Conservation (phyloP, 129 eudicot species). For the Flaveria bidentis region DNA sequence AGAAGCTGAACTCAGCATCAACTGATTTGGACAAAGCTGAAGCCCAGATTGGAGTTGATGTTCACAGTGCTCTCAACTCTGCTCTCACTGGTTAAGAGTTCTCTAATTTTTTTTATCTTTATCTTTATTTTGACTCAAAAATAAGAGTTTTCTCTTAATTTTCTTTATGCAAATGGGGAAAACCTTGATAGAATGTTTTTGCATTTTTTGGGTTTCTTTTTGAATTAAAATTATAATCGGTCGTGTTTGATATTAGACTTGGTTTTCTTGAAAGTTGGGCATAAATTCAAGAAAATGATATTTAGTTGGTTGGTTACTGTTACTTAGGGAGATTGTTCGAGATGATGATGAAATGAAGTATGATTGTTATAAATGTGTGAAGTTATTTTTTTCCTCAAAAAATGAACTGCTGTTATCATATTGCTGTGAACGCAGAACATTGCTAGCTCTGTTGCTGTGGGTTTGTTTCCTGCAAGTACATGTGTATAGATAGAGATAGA, state of each 20-base stretch:
- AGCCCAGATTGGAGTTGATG: constrained; percentile 84
- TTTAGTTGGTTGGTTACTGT: not conserved
- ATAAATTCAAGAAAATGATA: constrained; percentile 10
- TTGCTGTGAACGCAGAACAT: too few species aligned
- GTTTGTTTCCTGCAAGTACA: too few species aligned
- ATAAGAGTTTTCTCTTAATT: constrained; percentile 29
- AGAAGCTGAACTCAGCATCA: constrained; percentile 67
- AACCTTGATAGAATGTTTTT: constrained; percentile 23
- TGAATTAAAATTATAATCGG: constrained; percentile 29
- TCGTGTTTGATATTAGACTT: constrained; percentile 29
- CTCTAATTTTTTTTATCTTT: not conserved
- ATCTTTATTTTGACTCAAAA: constrained; percentile 23
- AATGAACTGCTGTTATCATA: not conserved
- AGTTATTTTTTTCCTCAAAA: not conserved
- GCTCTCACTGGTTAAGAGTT: constrained; percentile 57
- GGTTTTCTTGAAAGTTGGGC: constrained; percentile 12
- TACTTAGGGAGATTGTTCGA: not conserved
- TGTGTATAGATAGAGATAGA: too few species aligned
- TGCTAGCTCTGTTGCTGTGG: too few species aligned
- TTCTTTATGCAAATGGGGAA: constrained; percentile 27
- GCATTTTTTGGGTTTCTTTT: constrained; percentile 12
- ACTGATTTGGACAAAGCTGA: constrained; percentile 81
- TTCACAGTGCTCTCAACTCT: constrained; percentile 69
- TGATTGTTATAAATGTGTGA: not conserved
- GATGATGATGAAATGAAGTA: not conserved